phyloP scores from a whole-genome alignment of 2,329 filamentous ascomycete genomes.

The Arthrobotrys musiformis region DNA sequence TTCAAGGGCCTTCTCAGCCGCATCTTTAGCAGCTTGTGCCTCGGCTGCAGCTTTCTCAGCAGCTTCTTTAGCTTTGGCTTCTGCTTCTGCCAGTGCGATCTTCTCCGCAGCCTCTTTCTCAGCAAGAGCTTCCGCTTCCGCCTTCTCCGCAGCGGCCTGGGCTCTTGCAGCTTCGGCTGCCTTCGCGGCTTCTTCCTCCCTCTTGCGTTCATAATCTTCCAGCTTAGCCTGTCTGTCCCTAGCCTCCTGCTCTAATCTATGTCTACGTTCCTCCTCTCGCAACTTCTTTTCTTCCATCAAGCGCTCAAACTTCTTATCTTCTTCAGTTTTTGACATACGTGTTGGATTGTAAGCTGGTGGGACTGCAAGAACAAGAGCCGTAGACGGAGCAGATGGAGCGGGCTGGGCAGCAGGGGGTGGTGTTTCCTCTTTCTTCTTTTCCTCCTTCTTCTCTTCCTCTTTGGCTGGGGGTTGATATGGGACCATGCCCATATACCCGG shows the following conservation, averaged over 20 bases:
- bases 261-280: conserved; percentile 52
- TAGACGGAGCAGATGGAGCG: conserved; percentile 20
- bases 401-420: background rate
- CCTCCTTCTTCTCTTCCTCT: conserved; percentile 59
- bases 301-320: conserved; percentile 51
- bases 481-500: conserved; percentile 48
- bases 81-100: conserved; percentile 24
- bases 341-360: conserved; percentile 58
- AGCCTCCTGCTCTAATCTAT: conserved; percentile 57
- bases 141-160: conserved; percentile 21
- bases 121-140: conserved; percentile 28
- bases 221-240: conserved; percentile 59
- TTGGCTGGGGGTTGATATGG: conserved; percentile 54
- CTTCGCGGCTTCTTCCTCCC: conserved; percentile 63
- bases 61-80: conserved; percentile 31
- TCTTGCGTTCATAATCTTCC: conserved; percentile 62
- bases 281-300: conserved; percentile 54
- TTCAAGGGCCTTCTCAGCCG: conserved; percentile 45
- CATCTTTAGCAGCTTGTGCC: conserved; percentile 59
- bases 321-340: conserved; percentile 53
- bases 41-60: conserved; percentile 52
- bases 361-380: conserved; percentile 58
- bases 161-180: conserved; percentile 49
- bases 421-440: conserved; percentile 58
- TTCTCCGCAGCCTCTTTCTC: conserved; percentile 45